These are phyloP conservation scores for Arctostaphylos glauca DNA, from an alignment of 148 eudicot species.

Conservation along the genomic window DNA sequence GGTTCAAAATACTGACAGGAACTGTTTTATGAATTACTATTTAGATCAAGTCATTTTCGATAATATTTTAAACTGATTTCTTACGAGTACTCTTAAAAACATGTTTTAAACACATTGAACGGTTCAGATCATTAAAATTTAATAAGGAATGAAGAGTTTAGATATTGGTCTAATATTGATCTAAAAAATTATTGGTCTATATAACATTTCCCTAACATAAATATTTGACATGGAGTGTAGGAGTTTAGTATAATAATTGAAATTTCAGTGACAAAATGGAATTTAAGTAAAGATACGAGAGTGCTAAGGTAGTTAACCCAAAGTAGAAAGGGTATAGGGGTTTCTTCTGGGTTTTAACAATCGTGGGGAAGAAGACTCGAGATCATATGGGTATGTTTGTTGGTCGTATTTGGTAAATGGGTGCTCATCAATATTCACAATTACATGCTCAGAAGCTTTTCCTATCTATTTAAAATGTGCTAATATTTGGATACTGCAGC, in stretches of 20 bases:
- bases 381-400: conserved; percentile 10
- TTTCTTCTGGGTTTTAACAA: background rate
- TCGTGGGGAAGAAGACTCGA: background rate
- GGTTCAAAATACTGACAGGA: too few species aligned
- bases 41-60: too few species aligned
- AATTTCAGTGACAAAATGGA: background rate
- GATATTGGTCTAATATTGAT: too few species aligned
- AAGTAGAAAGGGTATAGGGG: background rate
- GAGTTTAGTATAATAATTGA: background rate
- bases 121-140: too few species aligned
- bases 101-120: too few species aligned
- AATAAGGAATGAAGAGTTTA: too few species aligned
- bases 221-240: background rate
- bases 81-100: too few species aligned
- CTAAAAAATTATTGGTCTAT: too few species aligned
- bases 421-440: background rate
- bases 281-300: background rate
- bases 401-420: background rate
- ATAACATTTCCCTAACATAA: too few species aligned
- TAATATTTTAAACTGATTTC: too few species aligned
- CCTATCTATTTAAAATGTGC: background rate
- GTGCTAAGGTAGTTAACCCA: background rate
- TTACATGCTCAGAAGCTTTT: background rate
- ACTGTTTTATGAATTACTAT: too few species aligned
- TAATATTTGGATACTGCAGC: background rate